Percentiles rank a stretch among this genome's conserved stretches.
Conservation (phyloP, 176 grass and related monocot species). For the Eleusine indica region DNA sequence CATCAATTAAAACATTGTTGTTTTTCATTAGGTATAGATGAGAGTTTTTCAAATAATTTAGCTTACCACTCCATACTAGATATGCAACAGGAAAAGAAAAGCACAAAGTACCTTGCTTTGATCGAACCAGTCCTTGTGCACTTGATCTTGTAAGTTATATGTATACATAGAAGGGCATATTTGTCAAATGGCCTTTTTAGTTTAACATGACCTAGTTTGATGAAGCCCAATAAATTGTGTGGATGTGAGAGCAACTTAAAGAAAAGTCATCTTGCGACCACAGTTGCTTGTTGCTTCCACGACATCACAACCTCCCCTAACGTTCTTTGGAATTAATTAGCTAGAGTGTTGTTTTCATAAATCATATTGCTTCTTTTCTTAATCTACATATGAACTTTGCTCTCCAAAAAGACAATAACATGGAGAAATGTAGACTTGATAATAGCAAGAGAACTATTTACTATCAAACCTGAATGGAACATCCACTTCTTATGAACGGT, state of each 20-base stretch:
- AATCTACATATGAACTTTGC: background rate
- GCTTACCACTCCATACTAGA: no score
- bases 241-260: background rate
- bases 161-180: background rate
- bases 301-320: background rate
- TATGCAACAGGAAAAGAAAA: no score
- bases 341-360: background rate
- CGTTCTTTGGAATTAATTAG: background rate
- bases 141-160: background rate
- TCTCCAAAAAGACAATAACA: background rate
- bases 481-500: background rate
- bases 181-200: background rate
- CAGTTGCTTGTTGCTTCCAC: conserved; percentile 38
- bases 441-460: background rate
- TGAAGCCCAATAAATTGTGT: background rate
- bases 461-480: background rate
- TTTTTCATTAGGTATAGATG: no score
- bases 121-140: background rate
- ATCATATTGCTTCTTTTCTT: background rate
- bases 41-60: no score
- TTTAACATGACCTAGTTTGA: background rate
- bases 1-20: no score
- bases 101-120: background rate
- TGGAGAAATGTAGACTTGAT: background rate
- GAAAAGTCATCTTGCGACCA: background rate